A percentile compares a stretch with the other conserved stretches of the same genome.
phyloP scores from a whole-genome alignment of 139 green algal species.

The Gonium pectorale region DNA sequence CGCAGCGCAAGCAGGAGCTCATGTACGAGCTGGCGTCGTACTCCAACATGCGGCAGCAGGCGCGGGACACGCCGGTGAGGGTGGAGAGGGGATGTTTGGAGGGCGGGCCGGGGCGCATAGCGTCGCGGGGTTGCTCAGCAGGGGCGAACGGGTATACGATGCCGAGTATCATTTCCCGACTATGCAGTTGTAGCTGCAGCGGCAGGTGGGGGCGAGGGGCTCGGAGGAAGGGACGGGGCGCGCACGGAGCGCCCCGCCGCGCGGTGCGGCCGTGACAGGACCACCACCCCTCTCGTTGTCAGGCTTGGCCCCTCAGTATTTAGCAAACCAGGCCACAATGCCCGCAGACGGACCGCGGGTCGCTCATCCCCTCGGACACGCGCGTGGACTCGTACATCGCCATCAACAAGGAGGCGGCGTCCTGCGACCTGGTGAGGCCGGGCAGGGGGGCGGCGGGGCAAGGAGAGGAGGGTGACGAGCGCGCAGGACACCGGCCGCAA shows the following conservation, averaged over 20 bases:
- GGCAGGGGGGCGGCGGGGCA: too few species aligned
- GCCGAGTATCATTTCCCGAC: too few species aligned
- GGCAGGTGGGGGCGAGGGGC: too few species aligned
- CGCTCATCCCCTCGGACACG: constrained; percentile 64
- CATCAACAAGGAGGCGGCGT: constrained; percentile 55
- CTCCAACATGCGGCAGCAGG: constrained; percentile 19
- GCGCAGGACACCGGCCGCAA: too few species aligned
- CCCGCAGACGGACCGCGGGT: background rate
- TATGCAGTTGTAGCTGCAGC: too few species aligned
- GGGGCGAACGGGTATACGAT: too few species aligned
- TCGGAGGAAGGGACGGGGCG: too few species aligned
- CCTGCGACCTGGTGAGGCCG: constrained; percentile 56
- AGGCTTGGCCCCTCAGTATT: background rate
- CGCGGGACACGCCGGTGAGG: constrained; percentile 14
- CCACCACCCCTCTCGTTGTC: background rate
- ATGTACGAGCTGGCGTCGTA: constrained; percentile 73
- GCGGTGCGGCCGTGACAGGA: too few species aligned
- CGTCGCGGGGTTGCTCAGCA: too few species aligned
- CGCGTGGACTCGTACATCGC: constrained; percentile 66
- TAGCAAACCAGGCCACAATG: background rate
- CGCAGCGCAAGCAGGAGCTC: constrained; percentile 74
- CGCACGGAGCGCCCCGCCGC: too few species aligned
- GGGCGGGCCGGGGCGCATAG: too few species aligned
- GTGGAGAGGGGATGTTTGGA: background rate
- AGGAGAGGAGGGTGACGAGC: too few species aligned